phyloP scores from a whole-genome alignment of 2,329 filamentous ascomycete species.

The Phyllosticta paracitricarpa region DNA sequence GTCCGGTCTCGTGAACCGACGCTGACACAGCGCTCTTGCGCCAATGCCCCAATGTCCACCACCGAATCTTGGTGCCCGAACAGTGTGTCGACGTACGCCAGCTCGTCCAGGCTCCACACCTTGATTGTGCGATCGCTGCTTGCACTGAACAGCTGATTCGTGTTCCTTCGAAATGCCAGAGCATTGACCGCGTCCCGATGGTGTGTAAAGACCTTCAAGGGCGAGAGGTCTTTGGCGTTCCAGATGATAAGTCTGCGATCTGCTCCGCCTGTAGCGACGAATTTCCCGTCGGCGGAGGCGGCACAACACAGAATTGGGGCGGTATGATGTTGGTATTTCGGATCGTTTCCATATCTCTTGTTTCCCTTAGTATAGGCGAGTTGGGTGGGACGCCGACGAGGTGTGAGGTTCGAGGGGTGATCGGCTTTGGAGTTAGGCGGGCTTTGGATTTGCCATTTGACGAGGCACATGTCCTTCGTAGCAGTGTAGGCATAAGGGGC shows the following conservation, averaged over 20 bases:
- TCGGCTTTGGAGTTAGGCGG: conserved; percentile 32
- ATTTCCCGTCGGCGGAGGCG: conserved; percentile 81
- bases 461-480: conserved; percentile 71
- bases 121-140: conserved; percentile 91
- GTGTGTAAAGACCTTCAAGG: conserved; percentile 76
- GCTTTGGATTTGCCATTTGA: conserved; percentile 82
- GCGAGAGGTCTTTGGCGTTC: conserved; percentile 68
- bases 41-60: conserved; percentile 64
- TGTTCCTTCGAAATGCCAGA: conserved; percentile 74
- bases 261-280: conserved; percentile 77
- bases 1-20: conserved; percentile 88
- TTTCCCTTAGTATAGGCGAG: conserved; percentile 55
- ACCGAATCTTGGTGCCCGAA: conserved; percentile 94
- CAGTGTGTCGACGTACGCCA: conserved; percentile 89
- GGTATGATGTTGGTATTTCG: conserved; percentile 59
- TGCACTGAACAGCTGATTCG: conserved; percentile 83
- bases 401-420: conserved; percentile 34
- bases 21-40: conserved; percentile 79
- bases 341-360: conserved; percentile 48
- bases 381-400: conserved; percentile 52
- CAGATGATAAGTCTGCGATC: conserved; percentile 82
- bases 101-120: conserved; percentile 83
- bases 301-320: conserved; percentile 74
- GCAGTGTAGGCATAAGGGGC: conserved; percentile 79
- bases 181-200: conserved; percentile 82